These are phyloP conservation scores for Thelonectria discophora DNA, from an alignment of 2,329 filamentous ascomycete species.

Conservation along the genomic window DNA sequence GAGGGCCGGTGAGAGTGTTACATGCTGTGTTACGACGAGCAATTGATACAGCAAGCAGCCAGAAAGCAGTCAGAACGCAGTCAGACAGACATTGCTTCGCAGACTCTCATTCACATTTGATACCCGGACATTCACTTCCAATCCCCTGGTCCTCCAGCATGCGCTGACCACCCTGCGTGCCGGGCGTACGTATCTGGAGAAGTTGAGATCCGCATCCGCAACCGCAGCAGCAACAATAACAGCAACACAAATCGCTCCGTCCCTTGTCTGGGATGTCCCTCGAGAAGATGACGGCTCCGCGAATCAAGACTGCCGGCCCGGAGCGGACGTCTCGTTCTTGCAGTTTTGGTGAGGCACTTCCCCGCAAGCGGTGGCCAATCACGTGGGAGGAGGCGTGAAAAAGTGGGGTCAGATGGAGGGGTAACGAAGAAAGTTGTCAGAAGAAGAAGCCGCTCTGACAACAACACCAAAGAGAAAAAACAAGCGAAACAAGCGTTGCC, in stretches of 20 bases:
- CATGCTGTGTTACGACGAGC: too few relatives aligned
- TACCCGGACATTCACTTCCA: conserved; percentile 1
- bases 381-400: conserved; percentile 6
- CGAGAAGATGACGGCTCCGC: conserved; percentile 31
- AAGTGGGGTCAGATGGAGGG: conserved; percentile 14
- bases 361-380: conserved; percentile 41
- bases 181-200: neutral
- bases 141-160: neutral
- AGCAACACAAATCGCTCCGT: too few relatives aligned
- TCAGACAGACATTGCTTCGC: neutral
- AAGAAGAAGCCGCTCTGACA: neutral
- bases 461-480: neutral
- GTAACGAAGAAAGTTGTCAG: conserved; percentile 6
- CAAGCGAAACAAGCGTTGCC: neutral
- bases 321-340: conserved; percentile 18
- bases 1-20: too few relatives aligned
- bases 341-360: conserved; percentile 23
- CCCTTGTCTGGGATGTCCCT: conserved; percentile 24
- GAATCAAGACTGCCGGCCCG: conserved; percentile 37
- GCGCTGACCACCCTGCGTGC: neutral
- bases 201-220: neutral
- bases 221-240: neutral
- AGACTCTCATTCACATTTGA: neutral
- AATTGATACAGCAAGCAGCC: too few relatives aligned
- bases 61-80: neutral